Evolutionary conservation across 768 basidiomycete genomes (phyloP), one percentile per base, ranked within the genome.

Genomic region (Phylloporus sp.): DNA sequence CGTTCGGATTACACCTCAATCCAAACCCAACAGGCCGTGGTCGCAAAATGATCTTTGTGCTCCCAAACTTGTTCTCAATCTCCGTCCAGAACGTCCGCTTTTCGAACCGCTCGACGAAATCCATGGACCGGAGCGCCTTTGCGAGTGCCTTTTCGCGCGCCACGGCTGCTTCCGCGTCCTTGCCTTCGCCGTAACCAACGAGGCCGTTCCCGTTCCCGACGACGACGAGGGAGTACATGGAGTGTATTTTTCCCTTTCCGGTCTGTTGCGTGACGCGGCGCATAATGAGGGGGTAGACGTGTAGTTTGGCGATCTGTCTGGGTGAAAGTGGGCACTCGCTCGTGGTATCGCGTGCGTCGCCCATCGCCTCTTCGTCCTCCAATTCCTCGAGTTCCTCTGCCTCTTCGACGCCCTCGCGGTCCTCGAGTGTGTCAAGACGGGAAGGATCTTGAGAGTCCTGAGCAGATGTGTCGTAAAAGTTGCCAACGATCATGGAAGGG

Each of bases 41-140:
- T 21, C 95, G 79, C 58, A 98, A 67, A 53, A 88, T 77, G 53
- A 98, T 73, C 50, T 77, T 76, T 8, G 90, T 92, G 13, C 87
- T 74, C 15, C 93, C 91, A 52, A 90, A 82, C 70, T 98, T 99
- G 53, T 73, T 74, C 42, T 78, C 72, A 73, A 94, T 80, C 42
- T 92, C 87, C 18, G 91, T 90, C 89, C 90, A 97, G 15, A 96
- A 75, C n/a, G 96, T 98, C 41, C 96, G 79, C 53, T 81, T 73
- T 67, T 99, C 95, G 67, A 92, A 97, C n/a, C 91, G 81, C 54
- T 89, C 86, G 44, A 99, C 90, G 58, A 75, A 85, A 67, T 97
- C 96, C 85, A 97, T 86, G 60, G 84, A 87, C 52, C 84, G 77
- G 23, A 95, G 73, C 3, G 91, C 96, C 71, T 80, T 68, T 28